Conservation (phyloP, 176 grass and related monocot species). For the Oryza longistaminata region DNA sequence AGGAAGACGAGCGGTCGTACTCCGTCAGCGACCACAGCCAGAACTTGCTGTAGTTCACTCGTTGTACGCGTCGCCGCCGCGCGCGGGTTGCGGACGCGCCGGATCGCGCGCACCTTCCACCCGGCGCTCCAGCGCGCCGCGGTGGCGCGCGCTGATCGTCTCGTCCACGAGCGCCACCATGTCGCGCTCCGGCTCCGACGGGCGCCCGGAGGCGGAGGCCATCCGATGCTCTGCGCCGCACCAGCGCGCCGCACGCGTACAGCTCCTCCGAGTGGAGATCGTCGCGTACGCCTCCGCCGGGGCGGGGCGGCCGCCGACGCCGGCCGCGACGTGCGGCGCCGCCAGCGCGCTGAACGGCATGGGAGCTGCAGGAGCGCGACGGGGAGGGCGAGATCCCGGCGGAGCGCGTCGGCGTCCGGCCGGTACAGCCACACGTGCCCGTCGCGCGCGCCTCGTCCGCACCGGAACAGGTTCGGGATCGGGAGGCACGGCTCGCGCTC, state of each 20-base stretch:
- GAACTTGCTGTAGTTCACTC: slow-evolving; percentile 73
- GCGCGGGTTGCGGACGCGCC: slow-evolving; percentile 42
- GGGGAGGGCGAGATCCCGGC: slow-evolving; percentile 55
- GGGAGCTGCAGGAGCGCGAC: slow-evolving; percentile 67
- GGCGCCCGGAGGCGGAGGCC: background rate
- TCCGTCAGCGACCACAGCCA: slow-evolving; percentile 57
- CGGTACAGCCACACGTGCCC: slow-evolving; percentile 70
- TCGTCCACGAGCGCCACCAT: slow-evolving; percentile 55
- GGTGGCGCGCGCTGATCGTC: slow-evolving; percentile 40
- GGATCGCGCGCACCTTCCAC: slow-evolving; percentile 45
- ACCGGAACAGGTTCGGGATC: slow-evolving; percentile 57
- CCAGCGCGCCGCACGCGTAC: slow-evolving; percentile 58
- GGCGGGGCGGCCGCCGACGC: background rate
- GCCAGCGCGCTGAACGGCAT: slow-evolving; percentile 54
- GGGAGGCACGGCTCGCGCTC: slow-evolving; percentile 73
- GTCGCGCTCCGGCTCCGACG: slow-evolving; percentile 9
- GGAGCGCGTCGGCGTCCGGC: slow-evolving; percentile 40
- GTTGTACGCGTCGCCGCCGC: slow-evolving; percentile 45
- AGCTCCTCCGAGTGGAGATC: slow-evolving; percentile 55
- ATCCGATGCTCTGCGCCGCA: slow-evolving; percentile 51
- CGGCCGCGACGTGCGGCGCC: slow-evolving; percentile 4
- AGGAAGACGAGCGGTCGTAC: slow-evolving; percentile 51
- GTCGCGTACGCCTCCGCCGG: slow-evolving; percentile 54
- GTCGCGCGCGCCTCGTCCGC: slow-evolving; percentile 49
- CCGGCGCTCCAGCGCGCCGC: slow-evolving; percentile 33